Conservation (phyloP, 768 basidiomycete species). For the Tricholoma flavovirens region DNA sequence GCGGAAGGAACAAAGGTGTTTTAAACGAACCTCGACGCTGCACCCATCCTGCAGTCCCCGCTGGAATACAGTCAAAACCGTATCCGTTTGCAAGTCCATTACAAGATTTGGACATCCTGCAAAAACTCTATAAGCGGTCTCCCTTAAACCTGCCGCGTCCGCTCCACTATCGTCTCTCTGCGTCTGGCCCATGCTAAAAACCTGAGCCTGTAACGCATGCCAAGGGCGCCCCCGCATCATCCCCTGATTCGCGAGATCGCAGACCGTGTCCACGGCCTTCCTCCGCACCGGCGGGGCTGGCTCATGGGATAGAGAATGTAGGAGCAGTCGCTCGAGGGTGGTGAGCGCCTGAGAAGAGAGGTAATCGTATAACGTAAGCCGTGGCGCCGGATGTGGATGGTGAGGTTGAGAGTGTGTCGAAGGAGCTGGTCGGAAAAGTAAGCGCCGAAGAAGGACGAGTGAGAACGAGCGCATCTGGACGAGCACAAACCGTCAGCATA, state of each 20-base stretch:
- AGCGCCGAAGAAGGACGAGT: slow-evolving; percentile 54
- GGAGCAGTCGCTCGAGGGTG: slow-evolving; percentile 65
- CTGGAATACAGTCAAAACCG: slow-evolving; percentile 60
- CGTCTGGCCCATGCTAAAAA: slow-evolving; percentile 57
- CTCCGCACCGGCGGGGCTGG: slow-evolving; percentile 51
- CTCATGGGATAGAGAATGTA: slow-evolving; percentile 66
- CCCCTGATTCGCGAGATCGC: slow-evolving; percentile 68
- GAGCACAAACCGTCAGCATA: no score
- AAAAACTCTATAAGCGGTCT: slow-evolving; percentile 67
- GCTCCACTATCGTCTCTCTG: slow-evolving; percentile 13
- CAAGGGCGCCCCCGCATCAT: slow-evolving; percentile 75
- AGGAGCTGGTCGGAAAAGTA: slow-evolving; percentile 63
- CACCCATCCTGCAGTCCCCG: slow-evolving; percentile 62
- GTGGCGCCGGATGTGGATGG: slow-evolving; percentile 21
- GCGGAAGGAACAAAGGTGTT: background rate
- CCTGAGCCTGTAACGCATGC: slow-evolving; percentile 73
- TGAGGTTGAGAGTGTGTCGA: slow-evolving; percentile 9
- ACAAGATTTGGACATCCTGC: slow-evolving; percentile 71
- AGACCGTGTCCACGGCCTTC: slow-evolving; percentile 70
- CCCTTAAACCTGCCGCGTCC: slow-evolving; percentile 32
- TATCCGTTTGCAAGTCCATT: slow-evolving; percentile 69
- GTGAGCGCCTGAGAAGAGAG: slow-evolving; percentile 60
- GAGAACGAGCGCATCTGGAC: slow-evolving; percentile 67
- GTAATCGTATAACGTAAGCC: slow-evolving; percentile 72
- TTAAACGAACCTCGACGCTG: slow-evolving; percentile 47